These are phyloP conservation scores for Kandelia obovata DNA, from an alignment of 345 rosid genomes.

Conservation along the genomic window DNA sequence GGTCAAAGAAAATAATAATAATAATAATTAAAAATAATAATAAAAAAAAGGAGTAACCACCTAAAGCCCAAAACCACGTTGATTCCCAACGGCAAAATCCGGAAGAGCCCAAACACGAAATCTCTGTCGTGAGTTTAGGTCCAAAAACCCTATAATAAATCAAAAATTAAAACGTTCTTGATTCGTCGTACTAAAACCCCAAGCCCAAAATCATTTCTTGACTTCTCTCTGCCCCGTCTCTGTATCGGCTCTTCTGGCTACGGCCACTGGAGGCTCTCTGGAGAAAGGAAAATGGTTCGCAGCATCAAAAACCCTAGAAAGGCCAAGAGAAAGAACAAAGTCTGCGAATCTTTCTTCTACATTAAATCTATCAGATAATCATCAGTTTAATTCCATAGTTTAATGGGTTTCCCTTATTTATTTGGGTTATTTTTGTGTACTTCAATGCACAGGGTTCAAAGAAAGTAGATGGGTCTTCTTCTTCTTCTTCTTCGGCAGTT, in stretches of 20 bases:
- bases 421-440: neutral
- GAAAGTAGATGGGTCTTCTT: slow-evolving; percentile 55
- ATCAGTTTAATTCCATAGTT: neutral
- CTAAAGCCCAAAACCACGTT: too few species aligned
- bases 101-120: too few species aligned
- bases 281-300: slow-evolving; percentile 54
- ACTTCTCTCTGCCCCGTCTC: neutral
- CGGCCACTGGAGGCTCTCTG: neutral
- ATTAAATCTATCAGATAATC: neutral
- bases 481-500: slow-evolving; percentile 38
- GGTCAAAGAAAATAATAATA: too few species aligned
- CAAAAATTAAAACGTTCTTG: neutral
- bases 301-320: slow-evolving; percentile 65
- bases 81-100: too few species aligned
- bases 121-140: too few species aligned
- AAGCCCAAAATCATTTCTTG: neutral
- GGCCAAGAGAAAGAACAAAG: slow-evolving; percentile 78
- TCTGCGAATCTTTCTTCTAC: slow-evolving; percentile 9
- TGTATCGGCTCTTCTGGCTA: neutral
- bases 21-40: too few species aligned
- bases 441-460: slow-evolving; percentile 37
- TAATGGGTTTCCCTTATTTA: neutral
- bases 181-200: neutral
- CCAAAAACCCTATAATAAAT: too few species aligned
- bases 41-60: too few species aligned